Evolutionary conservation across 441 rosid genomes (phyloP).

Genomic region (Erodium texanum): DNA sequence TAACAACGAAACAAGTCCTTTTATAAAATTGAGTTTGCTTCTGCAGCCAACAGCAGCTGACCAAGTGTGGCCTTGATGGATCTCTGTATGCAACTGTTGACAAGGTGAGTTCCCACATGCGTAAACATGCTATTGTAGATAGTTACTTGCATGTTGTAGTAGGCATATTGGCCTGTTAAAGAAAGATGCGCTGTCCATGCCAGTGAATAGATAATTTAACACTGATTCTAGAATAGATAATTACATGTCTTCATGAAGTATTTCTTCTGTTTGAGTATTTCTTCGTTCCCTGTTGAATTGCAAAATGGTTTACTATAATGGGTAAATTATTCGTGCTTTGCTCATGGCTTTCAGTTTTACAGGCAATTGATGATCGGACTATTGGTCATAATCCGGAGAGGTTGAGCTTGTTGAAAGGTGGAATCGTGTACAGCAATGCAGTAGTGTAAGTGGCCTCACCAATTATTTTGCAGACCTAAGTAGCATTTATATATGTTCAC

Average conservation of each 20-base stretch:
- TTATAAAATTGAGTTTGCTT: constrained; percentile 1
- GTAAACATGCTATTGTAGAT: not conserved
- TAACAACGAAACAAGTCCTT: not conserved
- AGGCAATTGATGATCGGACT: constrained; percentile 57
- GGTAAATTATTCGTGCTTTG: constrained; percentile 3
- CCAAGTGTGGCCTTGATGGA: constrained; percentile 55
- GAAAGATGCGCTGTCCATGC: not conserved
- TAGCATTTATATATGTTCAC: not conserved
- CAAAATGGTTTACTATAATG: not conserved
- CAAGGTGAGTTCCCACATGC: constrained; percentile 23
- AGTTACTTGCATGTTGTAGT: not conserved
- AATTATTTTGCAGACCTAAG: not conserved
- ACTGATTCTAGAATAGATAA: not conserved
- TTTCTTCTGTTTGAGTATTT: not conserved
- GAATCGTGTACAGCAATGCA: constrained; percentile 53
- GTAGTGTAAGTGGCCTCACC: constrained; percentile 34
- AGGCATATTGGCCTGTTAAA: not conserved
- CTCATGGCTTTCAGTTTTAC: constrained; percentile 15
- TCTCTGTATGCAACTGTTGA: constrained; percentile 35
- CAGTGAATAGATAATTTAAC: not conserved
- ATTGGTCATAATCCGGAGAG: constrained; percentile 59
- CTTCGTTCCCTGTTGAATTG: not conserved
- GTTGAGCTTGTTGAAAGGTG: constrained; percentile 51
- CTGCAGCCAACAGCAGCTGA: constrained; percentile 48
- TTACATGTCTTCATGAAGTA: not conserved